phyloP scores from a whole-genome alignment of 2,329 filamentous ascomycete species.

The Ilyonectria mors-panacis region DNA sequence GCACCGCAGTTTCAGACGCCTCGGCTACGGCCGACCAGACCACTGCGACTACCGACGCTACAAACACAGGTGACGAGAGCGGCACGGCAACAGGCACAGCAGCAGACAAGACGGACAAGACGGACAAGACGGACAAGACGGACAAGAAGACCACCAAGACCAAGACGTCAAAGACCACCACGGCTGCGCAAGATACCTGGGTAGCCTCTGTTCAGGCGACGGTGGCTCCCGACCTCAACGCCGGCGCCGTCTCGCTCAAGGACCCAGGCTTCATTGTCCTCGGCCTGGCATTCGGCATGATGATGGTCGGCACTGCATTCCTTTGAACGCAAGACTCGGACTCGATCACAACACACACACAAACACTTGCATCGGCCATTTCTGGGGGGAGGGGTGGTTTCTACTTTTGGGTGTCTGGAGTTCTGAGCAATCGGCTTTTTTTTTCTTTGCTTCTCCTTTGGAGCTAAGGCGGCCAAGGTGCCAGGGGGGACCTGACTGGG shows the following conservation, averaged over 20 bases:
- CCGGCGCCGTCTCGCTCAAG: constrained; percentile 34
- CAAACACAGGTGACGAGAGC: constrained; percentile 35
- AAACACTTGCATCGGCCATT: neutral
- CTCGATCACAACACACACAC: neutral
- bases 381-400: neutral
- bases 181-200: constrained; percentile 31
- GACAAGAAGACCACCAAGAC: constrained; percentile 27
- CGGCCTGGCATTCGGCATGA: constrained; percentile 44
- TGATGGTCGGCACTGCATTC: constrained; percentile 44
- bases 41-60: constrained; percentile 33
- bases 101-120: constrained; percentile 17
- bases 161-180: constrained; percentile 30
- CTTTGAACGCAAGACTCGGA: constrained; percentile 22
- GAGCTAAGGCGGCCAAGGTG: neutral
- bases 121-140: constrained; percentile 16
- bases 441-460: neutral
- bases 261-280: constrained; percentile 42
- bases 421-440: constrained; percentile 2
- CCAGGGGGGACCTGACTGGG: neutral
- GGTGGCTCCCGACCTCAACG: constrained; percentile 44
- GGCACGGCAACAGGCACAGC: constrained; percentile 14
- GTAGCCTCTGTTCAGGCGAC: constrained; percentile 38
- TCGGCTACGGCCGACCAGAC: constrained; percentile 37
- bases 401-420: constrained; percentile 4
- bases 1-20: constrained; percentile 31